phyloP scores from a whole-genome alignment of 805 yeast genomes.

The Barnettozyma californica region DNA sequence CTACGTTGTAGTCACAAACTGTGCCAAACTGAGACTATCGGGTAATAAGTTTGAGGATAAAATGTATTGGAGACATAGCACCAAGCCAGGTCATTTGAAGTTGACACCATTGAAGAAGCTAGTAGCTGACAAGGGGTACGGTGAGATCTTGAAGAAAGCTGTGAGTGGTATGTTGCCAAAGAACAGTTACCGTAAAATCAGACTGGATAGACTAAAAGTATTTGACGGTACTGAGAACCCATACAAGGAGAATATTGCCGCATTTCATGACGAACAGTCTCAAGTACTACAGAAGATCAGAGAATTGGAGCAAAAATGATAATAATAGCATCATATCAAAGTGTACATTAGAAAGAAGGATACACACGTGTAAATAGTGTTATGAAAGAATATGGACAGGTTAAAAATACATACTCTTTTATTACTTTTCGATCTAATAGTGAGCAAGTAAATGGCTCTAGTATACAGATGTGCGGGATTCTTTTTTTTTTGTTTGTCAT shows the following conservation, averaged over 20 bases:
- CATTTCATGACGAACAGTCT: slow-evolving; percentile 75
- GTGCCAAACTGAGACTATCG: slow-evolving; percentile 72
- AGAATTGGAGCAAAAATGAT: slow-evolving; percentile 11
- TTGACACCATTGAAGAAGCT: slow-evolving; percentile 76
- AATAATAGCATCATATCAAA: neutral
- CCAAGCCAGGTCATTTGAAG: slow-evolving; percentile 85
- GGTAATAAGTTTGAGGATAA: slow-evolving; percentile 81
- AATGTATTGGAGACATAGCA: slow-evolving; percentile 83
- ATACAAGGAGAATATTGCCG: slow-evolving; percentile 73
- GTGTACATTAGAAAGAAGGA: neutral
- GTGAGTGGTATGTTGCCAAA: slow-evolving; percentile 96
- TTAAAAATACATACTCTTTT: neutral
- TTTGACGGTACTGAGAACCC: slow-evolving; percentile 89
- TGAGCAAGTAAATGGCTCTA: slow-evolving; percentile 1
- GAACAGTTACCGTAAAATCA: slow-evolving; percentile 69
- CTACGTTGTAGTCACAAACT: slow-evolving; percentile 94
- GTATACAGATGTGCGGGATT: neutral
- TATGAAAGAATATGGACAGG: neutral
- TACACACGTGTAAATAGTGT: neutral
- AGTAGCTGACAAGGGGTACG: slow-evolving; percentile 73
- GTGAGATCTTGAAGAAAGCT: slow-evolving; percentile 81
- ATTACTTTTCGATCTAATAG: neutral
- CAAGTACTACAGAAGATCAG: slow-evolving; percentile 40
- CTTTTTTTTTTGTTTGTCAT: neutral
- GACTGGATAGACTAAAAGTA: slow-evolving; percentile 80